Evolutionary conservation across 768 basidiomycete species (phyloP).

Genomic region (Mycena epipterygia): DNA sequence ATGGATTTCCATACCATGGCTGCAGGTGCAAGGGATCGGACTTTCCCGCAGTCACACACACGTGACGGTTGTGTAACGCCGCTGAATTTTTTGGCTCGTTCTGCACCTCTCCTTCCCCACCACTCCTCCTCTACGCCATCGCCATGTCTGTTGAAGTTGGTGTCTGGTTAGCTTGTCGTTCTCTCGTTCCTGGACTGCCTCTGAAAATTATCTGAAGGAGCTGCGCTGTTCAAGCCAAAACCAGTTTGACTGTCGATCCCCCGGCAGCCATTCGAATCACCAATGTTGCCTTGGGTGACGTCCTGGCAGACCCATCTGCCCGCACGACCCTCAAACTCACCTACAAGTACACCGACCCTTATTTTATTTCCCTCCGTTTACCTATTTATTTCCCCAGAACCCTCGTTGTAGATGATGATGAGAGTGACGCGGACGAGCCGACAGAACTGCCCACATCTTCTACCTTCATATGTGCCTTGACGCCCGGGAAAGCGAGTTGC

Average conservation of each 20-base stretch:
- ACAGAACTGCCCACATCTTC: conserved; percentile 47
- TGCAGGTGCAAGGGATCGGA: conserved; percentile 24
- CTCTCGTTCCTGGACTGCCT: conserved; percentile 9
- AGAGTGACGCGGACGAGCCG: conserved; percentile 47
- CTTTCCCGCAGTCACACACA: no score
- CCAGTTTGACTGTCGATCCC: conserved; percentile 69
- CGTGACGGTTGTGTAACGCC: neutral
- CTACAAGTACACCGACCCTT: conserved; percentile 49
- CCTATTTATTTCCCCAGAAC: conserved; percentile 28
- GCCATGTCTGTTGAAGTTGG: conserved; percentile 70
- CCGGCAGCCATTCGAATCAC: conserved; percentile 83
- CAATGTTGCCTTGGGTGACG: conserved; percentile 85
- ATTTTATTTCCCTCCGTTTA: neutral
- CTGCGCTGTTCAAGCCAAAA: conserved; percentile 67
- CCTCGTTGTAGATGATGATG: conserved; percentile 44
- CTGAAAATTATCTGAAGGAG: conserved; percentile 62
- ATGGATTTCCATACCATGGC: conserved; percentile 63
- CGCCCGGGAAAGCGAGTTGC: conserved; percentile 78
- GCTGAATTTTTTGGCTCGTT: no score
- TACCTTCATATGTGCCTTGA: conserved; percentile 83
- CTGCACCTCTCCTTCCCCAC: no score
- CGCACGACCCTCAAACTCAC: conserved; percentile 79
- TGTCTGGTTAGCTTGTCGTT: conserved; percentile 66
- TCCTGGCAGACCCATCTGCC: conserved; percentile 70
- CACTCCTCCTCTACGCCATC: neutral